A percentile compares a stretch with the other conserved stretches of the same genome.
Conservation (phyloP, 352 stramenopile species). For the Phytophthora sp. region DNA sequence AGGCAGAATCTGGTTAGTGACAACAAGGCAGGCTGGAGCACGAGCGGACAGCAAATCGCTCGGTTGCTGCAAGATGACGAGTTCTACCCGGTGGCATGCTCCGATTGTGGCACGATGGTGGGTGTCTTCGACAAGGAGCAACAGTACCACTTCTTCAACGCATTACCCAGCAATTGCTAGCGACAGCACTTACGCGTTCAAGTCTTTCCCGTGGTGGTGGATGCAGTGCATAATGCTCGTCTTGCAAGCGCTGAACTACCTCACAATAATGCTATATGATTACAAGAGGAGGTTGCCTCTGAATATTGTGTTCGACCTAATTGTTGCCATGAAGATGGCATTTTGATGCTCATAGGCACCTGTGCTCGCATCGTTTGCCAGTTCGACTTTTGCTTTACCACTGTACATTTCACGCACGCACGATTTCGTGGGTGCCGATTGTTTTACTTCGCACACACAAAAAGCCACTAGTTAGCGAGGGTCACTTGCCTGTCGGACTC, state of each 20-base stretch:
- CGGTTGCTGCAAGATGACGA: conserved; percentile 53
- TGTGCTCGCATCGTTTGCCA: conserved; percentile 8
- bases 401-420: conserved; percentile 37
- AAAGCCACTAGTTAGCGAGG: conserved; percentile 34
- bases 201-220: background rate
- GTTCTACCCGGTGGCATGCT: conserved; percentile 74
- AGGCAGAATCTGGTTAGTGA: conserved; percentile 24
- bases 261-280: conserved; percentile 22
- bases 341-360: conserved; percentile 15
- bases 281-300: conserved; percentile 15
- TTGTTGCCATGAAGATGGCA: conserved; percentile 7
- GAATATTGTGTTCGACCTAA: conserved; percentile 22
- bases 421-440: conserved; percentile 32
- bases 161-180: conserved; percentile 67
- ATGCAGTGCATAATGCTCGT: conserved; percentile 3
- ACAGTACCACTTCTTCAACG: conserved; percentile 84
- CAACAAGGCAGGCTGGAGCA: conserved; percentile 17
- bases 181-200: too few relatives aligned
- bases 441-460: conserved; percentile 36
- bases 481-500: conserved; percentile 3
- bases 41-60: conserved; percentile 25
- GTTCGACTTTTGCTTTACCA: conserved; percentile 31
- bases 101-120: conserved; percentile 77
- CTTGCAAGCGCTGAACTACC: background rate
- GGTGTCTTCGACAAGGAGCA: conserved; percentile 67